phyloP scores from a whole-genome alignment of 2,329 filamentous ascomycete genomes.

The Colletotrichum trifolii region DNA sequence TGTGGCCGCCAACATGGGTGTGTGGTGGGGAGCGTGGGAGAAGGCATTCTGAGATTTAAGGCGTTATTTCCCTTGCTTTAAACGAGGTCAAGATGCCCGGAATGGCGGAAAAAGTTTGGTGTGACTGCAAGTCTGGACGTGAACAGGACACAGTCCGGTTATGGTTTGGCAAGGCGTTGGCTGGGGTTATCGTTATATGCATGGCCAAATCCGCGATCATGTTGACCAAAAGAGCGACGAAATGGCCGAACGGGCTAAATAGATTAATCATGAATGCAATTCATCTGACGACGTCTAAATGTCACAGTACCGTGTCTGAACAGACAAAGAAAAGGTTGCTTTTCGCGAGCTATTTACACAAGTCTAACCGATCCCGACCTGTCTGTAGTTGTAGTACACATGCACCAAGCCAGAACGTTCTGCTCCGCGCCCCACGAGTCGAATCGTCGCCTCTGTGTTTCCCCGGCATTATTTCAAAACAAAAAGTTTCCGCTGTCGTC shows the following conservation, averaged over 20 bases:
- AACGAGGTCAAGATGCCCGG: neutral
- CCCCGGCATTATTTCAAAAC: conserved; percentile 25
- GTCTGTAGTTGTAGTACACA: conserved; percentile 33
- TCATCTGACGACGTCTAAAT: neutral
- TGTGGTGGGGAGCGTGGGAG: conserved; percentile 95
- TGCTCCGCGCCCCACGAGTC: conserved; percentile 13
- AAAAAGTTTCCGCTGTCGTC: conserved; percentile 5
- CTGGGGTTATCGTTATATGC: no score
- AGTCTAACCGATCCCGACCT: conserved; percentile 32
- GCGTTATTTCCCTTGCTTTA: neutral
- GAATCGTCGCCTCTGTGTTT: conserved; percentile 1
- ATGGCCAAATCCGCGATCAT: no score
- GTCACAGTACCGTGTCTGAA: neutral
- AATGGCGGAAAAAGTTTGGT: no score
- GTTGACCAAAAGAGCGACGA: no score
- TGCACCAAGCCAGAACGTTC: conserved; percentile 23
- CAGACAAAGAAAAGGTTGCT: conserved; percentile 35
- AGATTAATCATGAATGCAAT: no score
- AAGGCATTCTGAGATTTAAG: conserved; percentile 50
- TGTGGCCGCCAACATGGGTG: conserved; percentile 88
- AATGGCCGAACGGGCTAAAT: no score
- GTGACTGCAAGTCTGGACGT: no score
- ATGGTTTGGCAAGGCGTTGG: no score
- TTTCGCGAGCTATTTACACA: conserved; percentile 37
- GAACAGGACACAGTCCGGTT: no score